Percentiles rank a stretch among this genome's conserved stretches.
Evolutionary conservation across 257 asterid species (phyloP).

Genomic region (Vinca minor): DNA sequence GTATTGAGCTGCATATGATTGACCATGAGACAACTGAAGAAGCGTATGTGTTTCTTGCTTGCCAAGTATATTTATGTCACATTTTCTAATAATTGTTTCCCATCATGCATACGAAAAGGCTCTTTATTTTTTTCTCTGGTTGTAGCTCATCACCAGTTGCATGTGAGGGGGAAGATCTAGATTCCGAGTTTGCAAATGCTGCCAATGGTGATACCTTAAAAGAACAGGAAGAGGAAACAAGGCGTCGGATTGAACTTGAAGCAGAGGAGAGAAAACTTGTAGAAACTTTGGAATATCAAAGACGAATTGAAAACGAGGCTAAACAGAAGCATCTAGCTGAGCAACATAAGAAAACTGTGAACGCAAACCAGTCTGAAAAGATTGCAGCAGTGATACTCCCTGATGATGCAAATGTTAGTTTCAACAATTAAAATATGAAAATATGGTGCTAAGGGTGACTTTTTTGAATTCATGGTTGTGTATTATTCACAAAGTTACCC

Average conservation of each 20-base stretch:
- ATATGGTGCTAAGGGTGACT: slow-evolving; percentile 30
- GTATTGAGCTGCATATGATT: slow-evolving; percentile 36
- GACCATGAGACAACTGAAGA: slow-evolving; percentile 47
- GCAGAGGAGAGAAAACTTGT: slow-evolving; percentile 97
- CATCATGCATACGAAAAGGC: slow-evolving; percentile 4
- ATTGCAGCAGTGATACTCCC: slow-evolving; percentile 24
- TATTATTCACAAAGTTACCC: background rate
- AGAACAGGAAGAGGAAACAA: slow-evolving; percentile 59
- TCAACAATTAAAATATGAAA: slow-evolving; percentile 23
- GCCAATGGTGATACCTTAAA: slow-evolving; percentile 38
- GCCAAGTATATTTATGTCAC: slow-evolving; percentile 6
- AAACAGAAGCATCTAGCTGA: slow-evolving; percentile 82
- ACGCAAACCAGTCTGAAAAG: slow-evolving; percentile 26
- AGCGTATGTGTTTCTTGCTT: slow-evolving; percentile 40
- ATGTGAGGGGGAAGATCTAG: slow-evolving; percentile 37
- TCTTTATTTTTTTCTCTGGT: slow-evolving; percentile 21
- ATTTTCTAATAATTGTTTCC: background rate
- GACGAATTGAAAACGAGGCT: slow-evolving; percentile 91
- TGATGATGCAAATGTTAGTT: slow-evolving; percentile 27
- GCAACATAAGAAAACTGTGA: slow-evolving; percentile 41
- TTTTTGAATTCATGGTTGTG: background rate
- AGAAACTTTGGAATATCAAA: slow-evolving; percentile 93
- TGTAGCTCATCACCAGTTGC: slow-evolving; percentile 55
- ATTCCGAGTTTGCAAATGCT: slow-evolving; percentile 27
- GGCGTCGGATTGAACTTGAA: slow-evolving; percentile 74